Base-by-base conservation (phyloP, 345 rosid genomes). In the Carallia brachiata region DNA sequence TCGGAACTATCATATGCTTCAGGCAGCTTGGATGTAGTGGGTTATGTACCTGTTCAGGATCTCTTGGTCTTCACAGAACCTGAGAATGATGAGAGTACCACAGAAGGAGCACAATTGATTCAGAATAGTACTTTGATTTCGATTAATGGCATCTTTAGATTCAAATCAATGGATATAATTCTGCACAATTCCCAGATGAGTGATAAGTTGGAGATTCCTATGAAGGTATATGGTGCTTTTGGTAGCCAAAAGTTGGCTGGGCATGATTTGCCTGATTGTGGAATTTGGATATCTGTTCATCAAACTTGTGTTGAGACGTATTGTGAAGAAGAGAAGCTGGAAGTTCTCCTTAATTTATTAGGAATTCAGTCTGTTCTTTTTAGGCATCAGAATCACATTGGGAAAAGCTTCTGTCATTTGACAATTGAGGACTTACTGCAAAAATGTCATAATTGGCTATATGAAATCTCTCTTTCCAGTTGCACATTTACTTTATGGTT, bases 381-480 rank as follows among this genome's bases (percentile, higher is more conserved):
- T 79, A 86, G 75, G 73, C 84, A 72, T 66, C 81, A 69, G 76
- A 84, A 76, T 72, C 73, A 76, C 66, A 61, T 73, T 39, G 84
- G 82, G 78, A 80, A 81, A 73, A 73, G 68, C 73, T 74, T 75
- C 76, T 84, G 83, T 79, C 76, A 78, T 66, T 73, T 77, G 71
- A 77, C 70, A 31, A 39, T 73, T 70, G 78, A 74, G 77, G 71
- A 78, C 66, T 60, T 83, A 63, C 64, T 75, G 74, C 75, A 80
- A 54, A 77, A 73, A 64, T 73, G 91, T 81, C 78, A 82, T 73
- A 72, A 76, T 75, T 84, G 85, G 80, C 79, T 87, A 69, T 81
- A 80, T 77, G 95, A 87, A 77, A 75, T 84, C 61, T 83, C 79
- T 70, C 83, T 91, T 72, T 83, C 98, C 64, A 82, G 78, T 69